phyloP scores from a whole-genome alignment of 805 yeast genomes.

The Blastobotrys mokoenaii region DNA sequence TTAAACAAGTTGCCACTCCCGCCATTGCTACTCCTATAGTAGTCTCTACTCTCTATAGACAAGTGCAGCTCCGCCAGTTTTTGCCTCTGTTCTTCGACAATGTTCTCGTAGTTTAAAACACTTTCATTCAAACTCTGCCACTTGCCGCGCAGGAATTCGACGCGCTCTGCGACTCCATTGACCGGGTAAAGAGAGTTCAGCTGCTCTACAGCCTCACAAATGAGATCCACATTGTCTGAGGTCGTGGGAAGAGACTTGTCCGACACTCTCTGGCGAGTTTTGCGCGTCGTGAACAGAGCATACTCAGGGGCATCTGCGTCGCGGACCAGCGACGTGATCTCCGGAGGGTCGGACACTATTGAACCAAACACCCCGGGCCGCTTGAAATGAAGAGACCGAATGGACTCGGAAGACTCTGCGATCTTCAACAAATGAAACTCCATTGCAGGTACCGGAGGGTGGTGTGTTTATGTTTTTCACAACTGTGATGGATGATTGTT shows the following conservation, averaged over 20 bases:
- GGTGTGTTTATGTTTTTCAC: too few relatives aligned
- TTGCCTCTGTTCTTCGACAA: constrained; percentile 37
- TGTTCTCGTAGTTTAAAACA: constrained; percentile 35
- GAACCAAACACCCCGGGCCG: constrained; percentile 57
- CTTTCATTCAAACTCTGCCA: constrained; percentile 33
- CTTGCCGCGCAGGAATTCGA: constrained; percentile 24
- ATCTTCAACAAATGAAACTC: constrained; percentile 12
- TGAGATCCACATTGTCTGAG: constrained; percentile 28
- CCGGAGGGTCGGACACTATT: constrained; percentile 47
- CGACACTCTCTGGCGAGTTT: background rate
- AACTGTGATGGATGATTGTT: background rate
- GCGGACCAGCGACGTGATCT: constrained; percentile 47
- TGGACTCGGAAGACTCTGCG: constrained; percentile 10
- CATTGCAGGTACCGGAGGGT: constrained; percentile 4
- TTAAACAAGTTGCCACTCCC: too few relatives aligned
- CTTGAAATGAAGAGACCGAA: constrained; percentile 34
- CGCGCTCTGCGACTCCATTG: constrained; percentile 30
- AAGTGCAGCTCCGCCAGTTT: constrained; percentile 25
- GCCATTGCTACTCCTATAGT: background rate
- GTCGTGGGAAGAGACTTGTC: background rate
- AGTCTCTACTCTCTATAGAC: constrained; percentile 9
- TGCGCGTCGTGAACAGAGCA: constrained; percentile 9
- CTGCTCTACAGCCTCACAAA: constrained; percentile 37
- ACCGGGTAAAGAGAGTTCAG: constrained; percentile 31
- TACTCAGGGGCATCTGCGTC: constrained; percentile 40